Conservation (phyloP, 2,329 filamentous ascomycete genomes). For the Monilinia vaccinii-corymbosi region DNA sequence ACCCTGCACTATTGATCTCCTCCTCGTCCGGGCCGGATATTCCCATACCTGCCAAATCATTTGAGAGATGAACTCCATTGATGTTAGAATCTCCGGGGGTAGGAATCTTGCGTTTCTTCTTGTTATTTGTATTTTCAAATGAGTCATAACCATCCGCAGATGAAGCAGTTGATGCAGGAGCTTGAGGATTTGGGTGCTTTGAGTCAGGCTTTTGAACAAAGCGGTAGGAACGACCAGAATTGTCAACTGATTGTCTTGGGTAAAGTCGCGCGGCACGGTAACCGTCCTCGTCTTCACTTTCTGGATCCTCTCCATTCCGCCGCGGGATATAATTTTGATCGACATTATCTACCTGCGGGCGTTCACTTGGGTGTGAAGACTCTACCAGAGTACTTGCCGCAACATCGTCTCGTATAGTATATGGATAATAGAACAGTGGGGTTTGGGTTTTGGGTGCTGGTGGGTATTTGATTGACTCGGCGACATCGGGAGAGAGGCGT, state of each 20-base stretch:
- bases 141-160: constrained; percentile 87
- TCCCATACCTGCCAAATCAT: constrained; percentile 56
- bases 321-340: constrained; percentile 34
- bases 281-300: constrained; percentile 50
- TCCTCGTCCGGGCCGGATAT: constrained; percentile 41
- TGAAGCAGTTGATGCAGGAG: constrained; percentile 58
- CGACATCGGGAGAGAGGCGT: constrained; percentile 75
- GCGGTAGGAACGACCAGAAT: constrained; percentile 35
- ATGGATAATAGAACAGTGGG: constrained; percentile 68
- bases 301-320: constrained; percentile 45
- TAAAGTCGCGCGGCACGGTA: constrained; percentile 31
- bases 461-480: constrained; percentile 74
- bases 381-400: constrained; percentile 26
- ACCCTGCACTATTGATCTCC: constrained; percentile 33
- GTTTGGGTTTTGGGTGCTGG: constrained; percentile 60
- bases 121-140: constrained; percentile 98
- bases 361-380: constrained; percentile 24
- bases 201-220: constrained; percentile 38
- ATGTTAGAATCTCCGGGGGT: constrained; percentile 62
- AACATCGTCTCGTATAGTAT: constrained; percentile 30
- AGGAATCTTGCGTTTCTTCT: constrained; percentile 98
- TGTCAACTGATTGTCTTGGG: constrained; percentile 39
- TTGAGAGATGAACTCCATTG: constrained; percentile 39
- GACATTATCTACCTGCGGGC: constrained; percentile 26
- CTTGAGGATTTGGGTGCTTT: constrained; percentile 41